Evolutionary conservation across 192 early-diverging fungal species (phyloP), one percentile per base, ranked within the genome.

Genomic region (Coemansia sp.): DNA sequence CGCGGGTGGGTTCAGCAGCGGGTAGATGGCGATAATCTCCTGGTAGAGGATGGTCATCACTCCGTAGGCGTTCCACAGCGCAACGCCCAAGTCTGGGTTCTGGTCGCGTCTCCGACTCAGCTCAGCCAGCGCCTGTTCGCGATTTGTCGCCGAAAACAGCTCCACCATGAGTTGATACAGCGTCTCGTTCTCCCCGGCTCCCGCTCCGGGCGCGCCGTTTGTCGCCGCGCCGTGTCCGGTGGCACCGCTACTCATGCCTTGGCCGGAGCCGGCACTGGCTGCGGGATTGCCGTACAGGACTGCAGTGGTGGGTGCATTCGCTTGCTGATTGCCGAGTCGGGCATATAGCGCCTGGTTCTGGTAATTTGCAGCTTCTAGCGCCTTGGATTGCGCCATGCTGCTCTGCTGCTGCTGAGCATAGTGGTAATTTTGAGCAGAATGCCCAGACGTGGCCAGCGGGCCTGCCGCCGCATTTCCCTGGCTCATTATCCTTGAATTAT

Each of bases 61-160:
- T 35, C 95, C 96, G 83, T 92, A 97, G 11, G 95, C 91, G 73
- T 99, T 94, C 97, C 97, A 99, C 67, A 99, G 85, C n/a, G 96
- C 92, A 17, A 96, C 89, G 7, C 96, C 97, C 65, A 99, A 74
- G 67, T 99, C 94, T 19, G 96, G 93, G 73, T 96, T 96, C 68
- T 95, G 89, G 77, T 99, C 97, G 39, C 96, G 84, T 71, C 93
- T 92, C 78, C 96, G 96, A 76, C 91, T 94, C 59, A 99, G 84
- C 71, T 99, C 96, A 5, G 96, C 79, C 45, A 99, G 80, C 11
- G 94, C 95, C 67, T 93, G 91, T 70, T 99, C 97, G n/a, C 96
- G 85, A 31, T 82, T 84, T 27, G 65, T 71, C 1, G 88, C 89
- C 61, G 90, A 86, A n/a, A 90, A 91, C 61, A 98, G 81, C 53